Percentiles rank a stretch among this genome's conserved stretches.
Evolutionary conservation across 805 yeast genomes (phyloP).

Genomic region (Nakazawaea ernobii): DNA sequence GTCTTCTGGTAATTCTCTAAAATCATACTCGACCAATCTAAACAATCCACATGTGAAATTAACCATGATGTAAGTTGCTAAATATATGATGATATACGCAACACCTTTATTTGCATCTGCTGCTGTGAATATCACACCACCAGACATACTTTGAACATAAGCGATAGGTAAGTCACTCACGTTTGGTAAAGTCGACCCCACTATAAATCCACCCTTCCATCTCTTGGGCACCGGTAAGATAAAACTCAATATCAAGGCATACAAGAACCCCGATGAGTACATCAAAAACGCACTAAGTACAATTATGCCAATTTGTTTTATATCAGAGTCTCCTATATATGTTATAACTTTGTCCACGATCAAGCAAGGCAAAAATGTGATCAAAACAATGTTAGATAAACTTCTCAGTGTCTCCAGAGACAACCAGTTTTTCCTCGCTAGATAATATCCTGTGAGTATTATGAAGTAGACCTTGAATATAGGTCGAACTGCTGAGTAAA

Average conservation of each 20-base stretch:
- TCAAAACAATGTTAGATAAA: slow-evolving; percentile 56
- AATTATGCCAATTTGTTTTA: slow-evolving; percentile 64
- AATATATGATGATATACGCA: slow-evolving; percentile 53
- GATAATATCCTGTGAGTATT: slow-evolving; percentile 56
- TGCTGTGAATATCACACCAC: slow-evolving; percentile 29
- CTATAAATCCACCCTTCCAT: slow-evolving; percentile 67
- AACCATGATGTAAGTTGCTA: slow-evolving; percentile 44
- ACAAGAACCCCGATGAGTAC: slow-evolving; percentile 36
- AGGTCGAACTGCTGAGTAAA: slow-evolving; percentile 65
- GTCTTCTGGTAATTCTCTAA: slow-evolving; percentile 24
- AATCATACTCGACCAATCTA: slow-evolving; percentile 45
- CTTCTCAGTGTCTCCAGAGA: slow-evolving; percentile 59
- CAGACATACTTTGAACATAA: slow-evolving; percentile 58
- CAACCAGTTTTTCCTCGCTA: slow-evolving; percentile 54
- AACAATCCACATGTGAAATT: slow-evolving; percentile 52
- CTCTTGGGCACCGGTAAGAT: slow-evolving; percentile 47
- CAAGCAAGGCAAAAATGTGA: slow-evolving; percentile 61
- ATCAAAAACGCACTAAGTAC: slow-evolving; percentile 45
- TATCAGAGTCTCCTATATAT: slow-evolving; percentile 56
- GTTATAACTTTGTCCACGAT: slow-evolving; percentile 58
- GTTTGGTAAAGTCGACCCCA: slow-evolving; percentile 70
- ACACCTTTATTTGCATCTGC: slow-evolving; percentile 28
- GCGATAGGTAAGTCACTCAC: slow-evolving; percentile 78
- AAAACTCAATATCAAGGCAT: slow-evolving; percentile 20
- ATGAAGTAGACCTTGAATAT: slow-evolving; percentile 70